These are phyloP conservation scores for Colletotrichum viniferum DNA, from an alignment of 2,329 filamentous ascomycete species.

Conservation along the genomic window DNA sequence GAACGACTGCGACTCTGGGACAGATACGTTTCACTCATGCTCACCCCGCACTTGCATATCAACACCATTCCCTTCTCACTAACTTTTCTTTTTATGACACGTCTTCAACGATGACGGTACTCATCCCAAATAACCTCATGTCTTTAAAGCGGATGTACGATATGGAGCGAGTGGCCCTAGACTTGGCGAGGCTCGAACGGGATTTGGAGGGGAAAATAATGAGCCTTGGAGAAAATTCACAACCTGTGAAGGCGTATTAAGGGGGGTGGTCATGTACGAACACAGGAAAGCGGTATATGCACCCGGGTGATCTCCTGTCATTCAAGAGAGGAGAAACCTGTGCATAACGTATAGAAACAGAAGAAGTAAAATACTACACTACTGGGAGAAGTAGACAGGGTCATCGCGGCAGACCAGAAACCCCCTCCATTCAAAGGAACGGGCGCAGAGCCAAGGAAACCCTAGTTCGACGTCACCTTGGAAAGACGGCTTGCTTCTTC, in stretches of 20 bases:
- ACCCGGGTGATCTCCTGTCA: background rate
- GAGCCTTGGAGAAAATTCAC: background rate
- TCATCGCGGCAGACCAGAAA: background rate
- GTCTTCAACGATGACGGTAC: background rate
- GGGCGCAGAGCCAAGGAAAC: background rate
- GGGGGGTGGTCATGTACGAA: background rate
- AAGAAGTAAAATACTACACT: background rate
- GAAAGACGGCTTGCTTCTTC: background rate
- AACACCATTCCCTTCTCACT: background rate
- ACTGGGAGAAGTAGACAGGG: background rate
- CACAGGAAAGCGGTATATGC: background rate
- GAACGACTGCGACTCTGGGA: background rate
- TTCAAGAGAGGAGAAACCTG: background rate
- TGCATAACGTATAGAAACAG: background rate
- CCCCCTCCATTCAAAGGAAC: background rate
- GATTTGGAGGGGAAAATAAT: background rate
- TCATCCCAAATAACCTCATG: background rate
- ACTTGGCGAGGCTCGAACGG: background rate
- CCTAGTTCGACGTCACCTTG: background rate
- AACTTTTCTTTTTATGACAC: background rate
- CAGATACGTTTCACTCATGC: background rate
- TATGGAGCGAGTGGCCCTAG: background rate
- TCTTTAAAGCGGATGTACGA: background rate
- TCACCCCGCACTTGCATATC: background rate
- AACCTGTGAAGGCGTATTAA: background rate